Conservation (phyloP, 2,329 filamentous ascomycete species). For the Beauveria asiatica region DNA sequence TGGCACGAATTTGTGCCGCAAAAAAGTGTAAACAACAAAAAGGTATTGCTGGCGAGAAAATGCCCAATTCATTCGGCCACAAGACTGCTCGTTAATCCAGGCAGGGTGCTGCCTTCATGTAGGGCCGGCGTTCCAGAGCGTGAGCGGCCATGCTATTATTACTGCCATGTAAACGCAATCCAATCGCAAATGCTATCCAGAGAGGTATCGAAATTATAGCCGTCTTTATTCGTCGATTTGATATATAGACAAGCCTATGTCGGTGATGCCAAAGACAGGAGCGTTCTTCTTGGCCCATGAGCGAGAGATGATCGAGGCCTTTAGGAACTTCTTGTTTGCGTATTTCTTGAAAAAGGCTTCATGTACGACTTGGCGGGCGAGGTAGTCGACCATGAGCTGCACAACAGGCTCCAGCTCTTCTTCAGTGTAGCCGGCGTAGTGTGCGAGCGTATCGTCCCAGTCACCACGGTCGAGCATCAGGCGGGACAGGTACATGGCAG, state of each 20-base stretch:
- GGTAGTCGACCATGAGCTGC: conserved; percentile 92
- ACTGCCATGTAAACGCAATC: conserved; percentile 27
- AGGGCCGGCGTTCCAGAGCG: conserved; percentile 9
- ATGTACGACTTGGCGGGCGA: conserved; percentile 80
- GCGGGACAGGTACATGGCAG: conserved; percentile 89
- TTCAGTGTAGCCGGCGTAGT: conserved; percentile 91
- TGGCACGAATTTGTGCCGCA: conserved; percentile 25
- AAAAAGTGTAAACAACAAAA: conserved; percentile 24
- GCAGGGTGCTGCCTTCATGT: conserved; percentile 13
- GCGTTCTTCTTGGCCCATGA: conserved; percentile 87
- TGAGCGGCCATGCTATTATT: conserved; percentile 17
- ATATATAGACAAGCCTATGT: conserved; percentile 42
- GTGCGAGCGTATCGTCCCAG: conserved; percentile 82
- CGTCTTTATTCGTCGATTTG: conserved; percentile 27
- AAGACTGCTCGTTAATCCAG: conserved; percentile 22
- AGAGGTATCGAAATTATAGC: conserved; percentile 4
- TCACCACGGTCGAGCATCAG: conserved; percentile 82
- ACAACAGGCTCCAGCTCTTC: conserved; percentile 90
- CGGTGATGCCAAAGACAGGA: conserved; percentile 43
- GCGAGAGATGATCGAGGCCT: conserved; percentile 86
- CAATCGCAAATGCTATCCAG: conserved; percentile 19
- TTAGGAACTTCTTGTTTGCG: conserved; percentile 97
- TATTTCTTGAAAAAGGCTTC: conserved; percentile 99
- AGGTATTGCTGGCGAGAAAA: conserved; percentile 19
- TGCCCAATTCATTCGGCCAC: conserved; percentile 17